Percentiles rank a stretch among this genome's conserved stretches.
Evolutionary conservation across 2,329 filamentous ascomycete species (phyloP).

Genomic region (Dothidotthia symphoricarpi): DNA sequence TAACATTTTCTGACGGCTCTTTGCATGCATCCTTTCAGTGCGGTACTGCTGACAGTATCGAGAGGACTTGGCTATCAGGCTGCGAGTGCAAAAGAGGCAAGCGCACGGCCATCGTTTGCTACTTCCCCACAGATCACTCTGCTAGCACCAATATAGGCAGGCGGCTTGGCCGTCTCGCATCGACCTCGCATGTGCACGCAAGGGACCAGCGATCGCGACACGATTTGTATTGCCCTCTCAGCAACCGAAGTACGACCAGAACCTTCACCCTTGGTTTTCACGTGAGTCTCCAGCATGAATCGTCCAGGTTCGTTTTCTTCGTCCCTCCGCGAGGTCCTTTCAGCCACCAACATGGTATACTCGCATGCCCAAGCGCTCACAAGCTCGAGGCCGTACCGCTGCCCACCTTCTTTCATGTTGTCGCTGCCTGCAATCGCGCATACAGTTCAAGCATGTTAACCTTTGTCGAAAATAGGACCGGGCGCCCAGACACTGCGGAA

Average conservation of each 20-base stretch:
- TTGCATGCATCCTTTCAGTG: too few species aligned
- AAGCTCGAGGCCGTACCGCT: constrained; percentile 15
- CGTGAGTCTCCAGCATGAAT: constrained; percentile 44
- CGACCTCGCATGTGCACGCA: constrained; percentile 21
- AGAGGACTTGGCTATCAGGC: too few species aligned
- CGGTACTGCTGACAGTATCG: too few species aligned
- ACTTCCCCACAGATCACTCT: neutral
- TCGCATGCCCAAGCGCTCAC: constrained; percentile 2
- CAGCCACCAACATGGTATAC: constrained; percentile 17
- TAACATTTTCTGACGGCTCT: too few species aligned
- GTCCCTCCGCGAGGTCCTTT: constrained; percentile 24
- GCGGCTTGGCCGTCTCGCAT: constrained; percentile 14
- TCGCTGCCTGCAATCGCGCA: constrained; percentile 6
- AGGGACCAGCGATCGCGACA: constrained; percentile 9
- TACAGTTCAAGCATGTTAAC: neutral
- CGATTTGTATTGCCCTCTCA: constrained; percentile 5
- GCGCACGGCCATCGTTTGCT: neutral
- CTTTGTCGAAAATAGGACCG: constrained; percentile 39
- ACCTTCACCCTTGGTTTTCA: constrained; percentile 13
- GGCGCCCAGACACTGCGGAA: constrained; percentile 53
- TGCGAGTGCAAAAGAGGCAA: too few species aligned
- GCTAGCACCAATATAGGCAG: constrained; percentile 2
- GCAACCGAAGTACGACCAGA: constrained; percentile 1
- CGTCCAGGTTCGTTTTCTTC: constrained; percentile 46
- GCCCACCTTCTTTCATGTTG: constrained; percentile 9